Percentiles rank a stretch among this genome's conserved stretches.
phyloP scores from a whole-genome alignment of 1,284 basidiomycete genomes.

The Inonotus obliquus region DNA sequence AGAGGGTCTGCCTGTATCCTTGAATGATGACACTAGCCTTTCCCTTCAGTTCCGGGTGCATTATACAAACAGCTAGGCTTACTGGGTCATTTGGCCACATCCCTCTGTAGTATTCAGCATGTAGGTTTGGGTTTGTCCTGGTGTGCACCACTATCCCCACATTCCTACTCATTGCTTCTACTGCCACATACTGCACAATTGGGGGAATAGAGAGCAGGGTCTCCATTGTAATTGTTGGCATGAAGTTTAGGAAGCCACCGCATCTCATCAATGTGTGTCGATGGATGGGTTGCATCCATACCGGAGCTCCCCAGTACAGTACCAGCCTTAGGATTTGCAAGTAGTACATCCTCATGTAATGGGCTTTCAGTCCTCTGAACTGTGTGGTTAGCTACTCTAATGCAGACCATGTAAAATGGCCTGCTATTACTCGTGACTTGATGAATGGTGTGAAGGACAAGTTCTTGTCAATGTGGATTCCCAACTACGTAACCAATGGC shows the following conservation, averaged over 20 bases:
- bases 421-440: background rate
- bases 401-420: background rate
- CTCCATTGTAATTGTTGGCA: background rate
- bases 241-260: background rate
- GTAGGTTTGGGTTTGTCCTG: background rate
- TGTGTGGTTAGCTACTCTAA: background rate
- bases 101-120: background rate
- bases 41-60: background rate
- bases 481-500: background rate
- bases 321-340: background rate
- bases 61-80: background rate
- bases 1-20: background rate
- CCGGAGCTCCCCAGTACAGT: background rate
- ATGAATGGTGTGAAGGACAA: background rate
- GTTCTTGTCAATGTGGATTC: background rate
- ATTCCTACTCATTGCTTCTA: background rate
- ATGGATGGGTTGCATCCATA: background rate
- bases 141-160: background rate
- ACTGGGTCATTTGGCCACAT: background rate
- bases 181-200: background rate
- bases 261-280: background rate
- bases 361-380: background rate
- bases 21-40: background rate
- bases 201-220: background rate
- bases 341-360: background rate